Base-by-base conservation (phyloP, 2,329 filamentous ascomycete species). In the Trichophyton simii region DNA sequence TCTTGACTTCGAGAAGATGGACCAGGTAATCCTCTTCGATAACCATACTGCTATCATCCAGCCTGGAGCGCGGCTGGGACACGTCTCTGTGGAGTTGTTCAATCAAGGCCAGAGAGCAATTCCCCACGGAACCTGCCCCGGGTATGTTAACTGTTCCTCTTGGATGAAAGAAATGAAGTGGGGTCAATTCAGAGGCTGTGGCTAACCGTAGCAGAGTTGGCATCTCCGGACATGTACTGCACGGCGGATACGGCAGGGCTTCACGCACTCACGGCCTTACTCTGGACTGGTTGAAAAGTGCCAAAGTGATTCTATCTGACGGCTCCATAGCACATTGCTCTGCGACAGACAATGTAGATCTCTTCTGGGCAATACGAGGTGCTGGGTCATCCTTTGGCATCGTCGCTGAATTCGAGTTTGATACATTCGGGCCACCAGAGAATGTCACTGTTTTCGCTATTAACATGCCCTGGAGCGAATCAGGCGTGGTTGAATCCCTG, bases 311-410 rank as follows among this genome's bases (percentile, higher is more conserved):
- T 0, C 71, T 80, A 0, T 76, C 79, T 8, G 69, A 79, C 62
- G 79, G 80, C 9, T 69, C 67, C 9, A 42, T 73, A 41, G 44
- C 69, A 7, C 75, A 71, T 1, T 70, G 77, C 0, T 69, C 77
- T 18, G 67, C 72, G n/a, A 60, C 44, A 31, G 58, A 62, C 28
- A 66, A 68, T 42, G 73, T 75, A 0, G 78, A 82, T 31, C 71
- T 82, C 1, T 82, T 74, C 66, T 83, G 79, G 79, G 80, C 70
- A 0, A 72, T 82, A 64, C 70, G 71, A 58, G 80, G 80, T 2
- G 80, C 79, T 4, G 80, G 79, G 1, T 77, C 80, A 60, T 81
- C 81, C 67, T 82, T 82, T 63, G 80, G 80, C 38, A 74, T 82
- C 55, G 75, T 81, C n/a, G 79, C 76, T 0, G 71, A 72, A 1